Conservation (phyloP, 2,329 filamentous ascomycete species). For the Xylogone sp. region DNA sequence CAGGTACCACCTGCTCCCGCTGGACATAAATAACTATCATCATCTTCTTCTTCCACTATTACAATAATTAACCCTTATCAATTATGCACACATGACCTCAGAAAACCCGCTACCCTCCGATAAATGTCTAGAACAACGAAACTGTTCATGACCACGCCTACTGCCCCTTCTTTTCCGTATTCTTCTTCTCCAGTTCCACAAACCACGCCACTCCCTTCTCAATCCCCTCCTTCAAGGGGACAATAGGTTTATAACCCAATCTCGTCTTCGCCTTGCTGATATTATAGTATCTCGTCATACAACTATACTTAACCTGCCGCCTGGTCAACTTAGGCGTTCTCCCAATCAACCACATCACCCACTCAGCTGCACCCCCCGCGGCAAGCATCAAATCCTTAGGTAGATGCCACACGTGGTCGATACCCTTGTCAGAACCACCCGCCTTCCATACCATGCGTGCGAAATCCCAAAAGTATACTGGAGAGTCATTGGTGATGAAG, state of each 20-base stretch:
- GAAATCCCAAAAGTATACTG: slow-evolving; percentile 90
- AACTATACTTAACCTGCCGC: slow-evolving; percentile 54
- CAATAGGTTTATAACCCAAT: slow-evolving; percentile 66
- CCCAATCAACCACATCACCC: slow-evolving; percentile 43
- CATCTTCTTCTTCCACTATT: background rate
- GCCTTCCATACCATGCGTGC: slow-evolving; percentile 71
- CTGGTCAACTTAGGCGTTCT: slow-evolving; percentile 49
- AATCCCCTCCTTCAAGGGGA: slow-evolving; percentile 62
- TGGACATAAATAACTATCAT: no score
- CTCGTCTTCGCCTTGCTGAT: slow-evolving; percentile 70
- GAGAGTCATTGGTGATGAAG: slow-evolving; percentile 85
- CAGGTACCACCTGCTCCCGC: no score
- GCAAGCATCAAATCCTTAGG: slow-evolving; percentile 46
- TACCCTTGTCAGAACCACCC: slow-evolving; percentile 49
- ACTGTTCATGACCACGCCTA: slow-evolving; percentile 5
- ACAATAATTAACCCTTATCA: background rate
- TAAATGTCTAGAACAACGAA: background rate
- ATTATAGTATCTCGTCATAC: slow-evolving; percentile 75
- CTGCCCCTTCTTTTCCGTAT: slow-evolving; percentile 25
- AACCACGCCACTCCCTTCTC: slow-evolving; percentile 22
- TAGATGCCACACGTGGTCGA: slow-evolving; percentile 52
- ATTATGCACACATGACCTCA: background rate
- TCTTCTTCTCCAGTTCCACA: slow-evolving; percentile 16
- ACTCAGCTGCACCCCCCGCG: slow-evolving; percentile 51
- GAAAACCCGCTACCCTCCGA: background rate